Conservation (phyloP, 73 alveolate species). For the Paramecium sonneborni region DNA sequence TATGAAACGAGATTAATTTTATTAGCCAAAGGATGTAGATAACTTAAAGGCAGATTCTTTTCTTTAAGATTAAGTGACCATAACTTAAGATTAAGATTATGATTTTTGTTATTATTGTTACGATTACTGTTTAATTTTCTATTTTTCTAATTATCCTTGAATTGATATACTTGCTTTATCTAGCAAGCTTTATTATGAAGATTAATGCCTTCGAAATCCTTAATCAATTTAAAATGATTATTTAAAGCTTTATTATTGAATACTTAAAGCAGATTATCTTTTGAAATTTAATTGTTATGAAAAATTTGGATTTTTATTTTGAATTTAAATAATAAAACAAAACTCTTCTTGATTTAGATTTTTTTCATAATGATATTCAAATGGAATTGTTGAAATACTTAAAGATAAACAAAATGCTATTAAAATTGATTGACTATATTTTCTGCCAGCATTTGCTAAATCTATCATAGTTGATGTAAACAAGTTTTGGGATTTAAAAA, state of each 20-base stretch:
- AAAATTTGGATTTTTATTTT: conserved; percentile 13
- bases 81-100: not conserved
- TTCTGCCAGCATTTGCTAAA: not conserved
- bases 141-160: not conserved
- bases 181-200: not conserved
- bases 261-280: conserved; percentile 17
- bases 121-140: not conserved
- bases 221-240: not conserved
- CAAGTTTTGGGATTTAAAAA: not conserved
- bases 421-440: conserved; percentile 1
- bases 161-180: not conserved
- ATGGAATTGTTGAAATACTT: not conserved
- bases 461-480: not conserved
- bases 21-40: conserved; percentile 1
- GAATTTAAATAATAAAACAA: not conserved
- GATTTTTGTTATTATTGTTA: not conserved
- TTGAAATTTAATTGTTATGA: not conserved
- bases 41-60: not conserved
- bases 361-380: conserved; percentile 4
- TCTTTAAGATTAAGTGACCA: not conserved
- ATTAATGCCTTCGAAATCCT: not conserved
- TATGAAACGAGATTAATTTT: not conserved
- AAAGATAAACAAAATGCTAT: conserved; percentile 15
- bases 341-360: not conserved
- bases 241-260: not conserved